Base-by-base conservation (phyloP, 805 yeast genomes). In the Wickerhamomyces subpelliculosus region DNA sequence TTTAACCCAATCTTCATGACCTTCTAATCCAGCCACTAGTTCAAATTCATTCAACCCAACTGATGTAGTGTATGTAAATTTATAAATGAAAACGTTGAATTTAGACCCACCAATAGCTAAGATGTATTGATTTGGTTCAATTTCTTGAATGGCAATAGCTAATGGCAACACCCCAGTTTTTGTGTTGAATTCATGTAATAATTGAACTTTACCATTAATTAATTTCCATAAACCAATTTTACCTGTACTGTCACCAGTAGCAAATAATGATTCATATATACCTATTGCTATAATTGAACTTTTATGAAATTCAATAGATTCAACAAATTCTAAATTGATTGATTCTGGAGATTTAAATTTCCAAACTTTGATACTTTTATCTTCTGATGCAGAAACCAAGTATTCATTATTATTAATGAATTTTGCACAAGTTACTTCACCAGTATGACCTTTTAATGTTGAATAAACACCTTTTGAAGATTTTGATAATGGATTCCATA, bases 1-100 rank as follows among this genome's bases (percentile, higher is more conserved):
- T 54, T 84, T 83, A 36, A 93, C 75, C 99, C 99, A 93, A 60
- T 89, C 96, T 60, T 93, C 98, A 57, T 93, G 98, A 5, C 99
- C 98, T 21, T 78, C 71, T 25, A 93, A 60, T 8, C 63, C 63
- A 1, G 88, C 83, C 23, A 68, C 65, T 37, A 62, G 64, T 8
- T 49, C 37, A 30, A 70, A 61, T 11, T 46, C 40, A 3, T 35
- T 30, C 12, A 60, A 26, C 11, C 42, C 12, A 25, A 13, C 36
- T 4, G 39, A 34, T 1, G 46, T 40, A 0, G 19, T 35, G 1
- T 57, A 35, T 10, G 46, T 51, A 43, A 78, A 72, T 0, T 80
- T 58, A 48, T 75, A 77, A 5, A 85, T 67, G 41, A 68, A 76
- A 5, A 89, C 52, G 24, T 61, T 54, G 22, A 61, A 57, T 38